A percentile compares a stretch with the other conserved stretches of the same genome.
These are phyloP conservation scores for Creolimax fragrantissima DNA, from an alignment of 78 protist species.

Conservation along the genomic window DNA sequence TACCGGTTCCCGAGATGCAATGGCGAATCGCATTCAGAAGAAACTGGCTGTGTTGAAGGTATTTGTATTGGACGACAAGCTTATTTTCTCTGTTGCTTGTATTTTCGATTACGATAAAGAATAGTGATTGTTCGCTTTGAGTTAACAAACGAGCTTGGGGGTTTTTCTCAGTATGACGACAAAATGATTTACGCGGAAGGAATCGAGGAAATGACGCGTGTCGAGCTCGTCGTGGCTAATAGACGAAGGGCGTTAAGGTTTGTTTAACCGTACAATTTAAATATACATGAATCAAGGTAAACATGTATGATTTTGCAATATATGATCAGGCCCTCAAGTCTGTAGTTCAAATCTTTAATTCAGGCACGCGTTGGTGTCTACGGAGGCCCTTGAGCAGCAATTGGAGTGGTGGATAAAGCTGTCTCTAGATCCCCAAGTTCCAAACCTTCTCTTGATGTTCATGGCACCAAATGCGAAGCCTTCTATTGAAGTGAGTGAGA, in stretches of 20 bases:
- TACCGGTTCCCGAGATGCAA: background rate
- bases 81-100: no score
- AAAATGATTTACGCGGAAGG: background rate
- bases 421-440: background rate
- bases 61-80: no score
- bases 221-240: background rate
- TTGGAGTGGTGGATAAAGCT: background rate
- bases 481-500: background rate
- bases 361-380: constrained; percentile 1
- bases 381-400: background rate
- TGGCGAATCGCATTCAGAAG: background rate
- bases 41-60: background rate
- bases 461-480: background rate
- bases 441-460: background rate
- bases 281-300: no score
- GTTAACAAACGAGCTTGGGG: no score
- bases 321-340: no score
- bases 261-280: no score
- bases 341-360: no score
- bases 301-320: no score
- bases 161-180: background rate
- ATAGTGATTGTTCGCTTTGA: no score
- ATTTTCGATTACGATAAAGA: no score
- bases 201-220: background rate
- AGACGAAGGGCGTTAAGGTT: background rate